Evolutionary conservation across 1,139 yeast species (phyloP).

Genomic region (Zygosaccharomyces pseudobailii): DNA sequence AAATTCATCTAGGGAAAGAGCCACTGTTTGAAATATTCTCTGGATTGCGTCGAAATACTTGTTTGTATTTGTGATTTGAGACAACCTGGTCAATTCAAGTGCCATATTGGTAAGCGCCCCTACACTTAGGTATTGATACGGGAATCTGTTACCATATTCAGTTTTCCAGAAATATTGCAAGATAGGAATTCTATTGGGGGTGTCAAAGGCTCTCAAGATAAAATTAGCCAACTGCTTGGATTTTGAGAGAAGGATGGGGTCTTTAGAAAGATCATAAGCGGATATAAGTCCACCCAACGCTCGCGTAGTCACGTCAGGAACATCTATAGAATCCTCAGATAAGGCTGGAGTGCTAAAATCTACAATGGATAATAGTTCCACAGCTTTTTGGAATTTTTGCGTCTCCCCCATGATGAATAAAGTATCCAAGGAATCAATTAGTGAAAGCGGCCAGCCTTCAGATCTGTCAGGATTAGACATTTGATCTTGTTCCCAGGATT

Average conservation of each 20-base stretch:
- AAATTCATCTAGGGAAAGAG: slow-evolving; percentile 35
- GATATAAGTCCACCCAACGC: slow-evolving; percentile 69
- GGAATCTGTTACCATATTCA: slow-evolving; percentile 42
- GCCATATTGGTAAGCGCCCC: slow-evolving; percentile 69
- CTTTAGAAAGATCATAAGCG: slow-evolving; percentile 61
- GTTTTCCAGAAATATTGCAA: slow-evolving; percentile 55
- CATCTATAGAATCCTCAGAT: slow-evolving; percentile 42
- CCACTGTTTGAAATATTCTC: slow-evolving; percentile 40
- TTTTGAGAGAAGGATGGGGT: slow-evolving; percentile 48
- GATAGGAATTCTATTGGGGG: slow-evolving; percentile 64
- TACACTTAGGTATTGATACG: slow-evolving; percentile 48
- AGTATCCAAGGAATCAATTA: slow-evolving; percentile 70
- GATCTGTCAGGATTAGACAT: slow-evolving; percentile 6
- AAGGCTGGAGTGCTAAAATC: slow-evolving; percentile 46
- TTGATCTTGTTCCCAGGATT: slow-evolving; percentile 23
- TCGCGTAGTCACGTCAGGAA: slow-evolving; percentile 69
- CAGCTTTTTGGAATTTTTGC: slow-evolving; percentile 51
- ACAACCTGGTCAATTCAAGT: slow-evolving; percentile 62
- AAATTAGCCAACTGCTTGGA: slow-evolving; percentile 65
- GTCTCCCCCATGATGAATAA: slow-evolving; percentile 56
- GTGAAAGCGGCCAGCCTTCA: slow-evolving; percentile 23
- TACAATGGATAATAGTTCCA: slow-evolving; percentile 46
- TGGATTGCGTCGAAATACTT: slow-evolving; percentile 45
- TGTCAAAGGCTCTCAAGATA: slow-evolving; percentile 63
- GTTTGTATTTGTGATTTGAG: slow-evolving; percentile 60